Conservation (phyloP, 768 basidiomycete species). For the Mycena floridula region DNA sequence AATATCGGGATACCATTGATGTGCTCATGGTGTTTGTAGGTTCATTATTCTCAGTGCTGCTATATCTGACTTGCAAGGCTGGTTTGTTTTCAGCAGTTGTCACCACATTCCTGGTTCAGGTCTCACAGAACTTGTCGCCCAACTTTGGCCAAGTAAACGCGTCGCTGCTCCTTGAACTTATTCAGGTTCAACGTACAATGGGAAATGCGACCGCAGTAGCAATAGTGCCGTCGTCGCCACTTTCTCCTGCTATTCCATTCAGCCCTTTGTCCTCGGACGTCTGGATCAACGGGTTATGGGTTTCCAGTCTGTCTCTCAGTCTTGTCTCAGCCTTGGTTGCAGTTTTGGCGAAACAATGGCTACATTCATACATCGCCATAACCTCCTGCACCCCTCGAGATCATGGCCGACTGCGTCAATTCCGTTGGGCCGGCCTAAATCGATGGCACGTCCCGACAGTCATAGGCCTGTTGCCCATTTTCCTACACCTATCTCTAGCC, state of each 20-base stretch:
- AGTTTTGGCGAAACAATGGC: constrained; percentile 5
- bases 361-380: constrained; percentile 2
- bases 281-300: constrained; percentile 5
- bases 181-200: not conserved
- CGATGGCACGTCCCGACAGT: constrained; percentile 2
- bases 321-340: constrained; percentile 1
- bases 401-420: constrained; percentile 1
- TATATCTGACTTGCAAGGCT: too few relatives aligned
- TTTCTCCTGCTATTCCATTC: not conserved
- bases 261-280: not conserved
- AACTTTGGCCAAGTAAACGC: not conserved
- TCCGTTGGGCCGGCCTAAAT: constrained; percentile 2
- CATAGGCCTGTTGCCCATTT: constrained; percentile 2
- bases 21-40: too few relatives aligned
- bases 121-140: not conserved
- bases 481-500: constrained; percentile 3
- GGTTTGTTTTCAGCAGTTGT: constrained; percentile 5
- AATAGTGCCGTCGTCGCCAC: not conserved
- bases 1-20: too few relatives aligned
- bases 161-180: not conserved
- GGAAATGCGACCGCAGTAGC: not conserved
- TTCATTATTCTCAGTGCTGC: too few relatives aligned
- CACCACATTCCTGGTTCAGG: constrained; percentile 3
- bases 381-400: constrained; percentile 3
- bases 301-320: constrained; percentile 4